phyloP scores from a whole-genome alignment of 2,329 filamentous ascomycete genomes.

The Calonectria ilicicola region DNA sequence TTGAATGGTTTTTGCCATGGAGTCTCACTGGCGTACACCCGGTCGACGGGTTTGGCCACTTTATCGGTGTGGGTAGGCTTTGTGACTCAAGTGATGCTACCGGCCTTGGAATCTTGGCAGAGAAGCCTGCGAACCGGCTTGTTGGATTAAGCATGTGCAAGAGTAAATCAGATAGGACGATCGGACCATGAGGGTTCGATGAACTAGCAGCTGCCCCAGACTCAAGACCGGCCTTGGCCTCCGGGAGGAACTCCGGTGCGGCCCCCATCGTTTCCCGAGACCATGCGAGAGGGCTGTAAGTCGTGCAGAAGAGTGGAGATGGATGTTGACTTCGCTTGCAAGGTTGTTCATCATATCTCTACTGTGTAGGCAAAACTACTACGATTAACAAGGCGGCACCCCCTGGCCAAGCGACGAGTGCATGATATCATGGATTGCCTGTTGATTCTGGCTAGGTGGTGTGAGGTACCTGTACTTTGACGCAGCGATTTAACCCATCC shows the following conservation, averaged over 20 bases:
- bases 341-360: conserved; percentile 1
- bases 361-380: conserved; percentile 12
- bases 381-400: conserved; percentile 22
- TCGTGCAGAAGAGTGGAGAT: conserved; percentile 29
- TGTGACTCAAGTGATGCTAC: neutral
- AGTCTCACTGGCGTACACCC: conserved; percentile 21
- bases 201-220: neutral
- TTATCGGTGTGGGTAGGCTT: neutral
- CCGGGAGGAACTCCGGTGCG: conserved; percentile 34
- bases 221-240: conserved; percentile 31
- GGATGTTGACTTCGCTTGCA: conserved; percentile 25
- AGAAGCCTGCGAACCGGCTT: neutral
- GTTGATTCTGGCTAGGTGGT: neutral
- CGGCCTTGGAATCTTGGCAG: neutral
- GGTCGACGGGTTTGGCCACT: conserved; percentile 15
- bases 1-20: conserved; percentile 17
- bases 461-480: conserved; percentile 17
- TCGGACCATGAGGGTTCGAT: neutral
- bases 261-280: conserved; percentile 14
- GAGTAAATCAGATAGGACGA: neutral
- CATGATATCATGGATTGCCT: conserved; percentile 27
- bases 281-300: conserved; percentile 16
- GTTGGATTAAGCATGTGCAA: neutral
- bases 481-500: neutral
- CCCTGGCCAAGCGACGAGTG: conserved; percentile 30